Evolutionary conservation across 1,284 basidiomycete species (phyloP).

Genomic region (Leccinum solheimii): DNA sequence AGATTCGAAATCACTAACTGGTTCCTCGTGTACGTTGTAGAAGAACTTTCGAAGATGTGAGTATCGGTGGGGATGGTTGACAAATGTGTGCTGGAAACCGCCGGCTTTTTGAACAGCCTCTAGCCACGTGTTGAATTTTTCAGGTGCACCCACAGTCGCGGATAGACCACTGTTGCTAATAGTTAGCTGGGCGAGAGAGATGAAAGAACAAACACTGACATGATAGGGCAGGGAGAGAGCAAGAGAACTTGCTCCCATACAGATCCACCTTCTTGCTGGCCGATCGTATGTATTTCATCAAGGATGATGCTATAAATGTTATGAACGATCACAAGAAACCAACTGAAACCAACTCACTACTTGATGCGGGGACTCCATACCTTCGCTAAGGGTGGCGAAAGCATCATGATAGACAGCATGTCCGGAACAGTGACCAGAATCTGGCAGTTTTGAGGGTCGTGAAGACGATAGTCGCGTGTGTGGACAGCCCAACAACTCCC

Average conservation of each 20-base stretch:
- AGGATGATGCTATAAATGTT: conserved; percentile 54
- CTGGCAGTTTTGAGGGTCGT: conserved; percentile 66
- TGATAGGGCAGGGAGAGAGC: conserved; percentile 65
- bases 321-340: background rate
- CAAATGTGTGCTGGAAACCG: conserved; percentile 55
- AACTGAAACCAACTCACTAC: conserved; percentile 39
- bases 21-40: conserved; percentile 42
- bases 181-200: background rate
- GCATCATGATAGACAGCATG: conserved; percentile 64
- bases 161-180: conserved; percentile 56
- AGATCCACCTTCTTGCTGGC: conserved; percentile 64
- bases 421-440: conserved; percentile 74
- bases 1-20: conserved; percentile 37
- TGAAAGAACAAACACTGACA: conserved; percentile 45
- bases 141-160: conserved; percentile 64
- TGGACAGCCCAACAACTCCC: conserved; percentile 67
- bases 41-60: conserved; percentile 70
- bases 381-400: conserved; percentile 61
- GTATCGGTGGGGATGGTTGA: conserved; percentile 66
- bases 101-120: conserved; percentile 58
- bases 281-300: conserved; percentile 73
- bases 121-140: conserved; percentile 66
- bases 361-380: conserved; percentile 64
- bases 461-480: conserved; percentile 64
- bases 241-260: conserved; percentile 73